Conservation (phyloP, 306 rosid genomes). For the Trifolium fragiferum region DNA sequence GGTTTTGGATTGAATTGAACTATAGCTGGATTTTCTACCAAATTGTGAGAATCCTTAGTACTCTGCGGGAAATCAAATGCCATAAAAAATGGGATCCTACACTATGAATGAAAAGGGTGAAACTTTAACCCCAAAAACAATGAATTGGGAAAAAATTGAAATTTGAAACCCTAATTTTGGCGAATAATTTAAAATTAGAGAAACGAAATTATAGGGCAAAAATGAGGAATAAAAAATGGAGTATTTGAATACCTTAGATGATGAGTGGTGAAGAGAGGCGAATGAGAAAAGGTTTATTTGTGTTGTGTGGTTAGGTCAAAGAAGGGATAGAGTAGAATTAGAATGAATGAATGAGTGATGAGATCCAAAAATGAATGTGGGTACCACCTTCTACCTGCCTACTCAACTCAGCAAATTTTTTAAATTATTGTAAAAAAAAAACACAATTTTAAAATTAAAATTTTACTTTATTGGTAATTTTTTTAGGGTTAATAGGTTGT, state of each 20-base stretch:
- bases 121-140: slow-evolving; percentile 48
- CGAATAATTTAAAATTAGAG: too few relatives aligned
- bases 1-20: slow-evolving; percentile 46
- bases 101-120: slow-evolving; percentile 44
- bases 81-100: slow-evolving; percentile 67
- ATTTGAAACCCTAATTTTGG: slow-evolving; percentile 8
- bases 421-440: too few relatives aligned
- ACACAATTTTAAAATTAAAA: too few relatives aligned
- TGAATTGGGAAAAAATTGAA: slow-evolving; percentile 28
- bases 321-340: not conserved
- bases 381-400: too few relatives aligned
- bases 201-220: not conserved
- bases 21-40: slow-evolving; percentile 50
- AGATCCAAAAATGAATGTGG: too few relatives aligned
- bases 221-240: not conserved
- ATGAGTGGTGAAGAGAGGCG: slow-evolving; percentile 3
- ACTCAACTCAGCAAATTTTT: too few relatives aligned
- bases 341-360: too few relatives aligned
- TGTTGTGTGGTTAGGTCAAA: slow-evolving; percentile 11
- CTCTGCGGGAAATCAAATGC: slow-evolving; percentile 79
- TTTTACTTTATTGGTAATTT: too few relatives aligned
- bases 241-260: slow-evolving; percentile 48
- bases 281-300: slow-evolving; percentile 33
- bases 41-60: slow-evolving; percentile 59
- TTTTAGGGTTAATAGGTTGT: too few relatives aligned